A percentile compares a stretch with the other conserved stretches of the same genome.
Evolutionary conservation across 1,284 basidiomycete genomes (phyloP).

Genomic region (Ceratobasidium sp.): DNA sequence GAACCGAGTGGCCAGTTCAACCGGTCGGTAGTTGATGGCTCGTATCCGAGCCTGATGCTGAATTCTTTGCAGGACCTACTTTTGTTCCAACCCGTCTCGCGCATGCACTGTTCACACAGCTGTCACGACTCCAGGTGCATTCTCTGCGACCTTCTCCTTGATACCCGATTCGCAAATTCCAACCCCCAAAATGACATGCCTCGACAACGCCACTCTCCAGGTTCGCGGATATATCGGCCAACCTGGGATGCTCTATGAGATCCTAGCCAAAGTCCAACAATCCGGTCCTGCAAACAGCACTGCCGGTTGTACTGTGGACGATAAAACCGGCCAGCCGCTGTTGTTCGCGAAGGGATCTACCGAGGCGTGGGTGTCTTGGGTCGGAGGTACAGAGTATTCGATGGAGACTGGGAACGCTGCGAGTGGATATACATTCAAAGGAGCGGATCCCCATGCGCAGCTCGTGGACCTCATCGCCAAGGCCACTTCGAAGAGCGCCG

Average conservation of each 20-base stretch:
- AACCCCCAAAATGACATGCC: slow-evolving; percentile 60
- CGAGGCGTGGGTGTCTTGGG: slow-evolving; percentile 70
- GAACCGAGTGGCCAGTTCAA: slow-evolving; percentile 50
- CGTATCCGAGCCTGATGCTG: slow-evolving; percentile 57
- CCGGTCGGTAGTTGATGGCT: slow-evolving; percentile 44
- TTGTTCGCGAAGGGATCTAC: slow-evolving; percentile 57
- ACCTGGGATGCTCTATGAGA: slow-evolving; percentile 72
- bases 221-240: slow-evolving; percentile 61
- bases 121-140: slow-evolving; percentile 16
- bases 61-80: slow-evolving; percentile 60
- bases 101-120: slow-evolving; percentile 46
- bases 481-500: slow-evolving; percentile 46
- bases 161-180: slow-evolving; percentile 7
- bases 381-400: slow-evolving; percentile 71
- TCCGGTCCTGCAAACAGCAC: slow-evolving; percentile 52
- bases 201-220: slow-evolving; percentile 62
- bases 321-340: not conserved
- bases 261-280: slow-evolving; percentile 61
- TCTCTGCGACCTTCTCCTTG: slow-evolving; percentile 30
- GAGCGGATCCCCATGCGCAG: slow-evolving; percentile 62
- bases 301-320: slow-evolving; percentile 56
- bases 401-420: slow-evolving; percentile 64
- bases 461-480: slow-evolving; percentile 56
- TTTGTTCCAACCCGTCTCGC: slow-evolving; percentile 69
- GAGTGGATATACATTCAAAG: slow-evolving; percentile 66